Conservation (phyloP, 306 rosid genomes). For the Vicia sativa region DNA sequence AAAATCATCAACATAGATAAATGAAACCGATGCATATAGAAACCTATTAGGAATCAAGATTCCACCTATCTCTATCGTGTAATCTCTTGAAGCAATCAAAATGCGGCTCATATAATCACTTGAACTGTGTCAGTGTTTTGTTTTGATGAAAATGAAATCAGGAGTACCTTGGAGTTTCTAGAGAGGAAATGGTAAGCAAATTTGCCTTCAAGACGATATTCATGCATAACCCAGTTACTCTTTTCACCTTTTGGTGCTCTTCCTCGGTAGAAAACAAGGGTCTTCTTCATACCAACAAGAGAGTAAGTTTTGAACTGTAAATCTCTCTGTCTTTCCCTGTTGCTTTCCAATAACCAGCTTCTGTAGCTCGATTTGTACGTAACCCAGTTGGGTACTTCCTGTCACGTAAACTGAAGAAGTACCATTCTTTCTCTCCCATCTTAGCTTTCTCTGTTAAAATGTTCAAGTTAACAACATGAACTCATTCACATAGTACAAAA, state of each 20-base stretch:
- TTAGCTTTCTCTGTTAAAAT: slow-evolving; percentile 72
- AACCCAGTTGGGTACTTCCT: slow-evolving; percentile 91
- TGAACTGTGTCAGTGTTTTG: too few relatives aligned
- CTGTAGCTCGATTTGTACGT: slow-evolving; percentile 85
- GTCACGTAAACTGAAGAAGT: slow-evolving; percentile 83
- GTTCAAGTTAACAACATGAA: too few relatives aligned
- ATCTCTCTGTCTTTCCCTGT: slow-evolving; percentile 94
- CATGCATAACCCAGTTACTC: slow-evolving; percentile 97
- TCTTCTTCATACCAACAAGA: slow-evolving; percentile 94
- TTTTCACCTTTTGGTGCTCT: slow-evolving; percentile 94
- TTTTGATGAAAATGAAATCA: background rate
- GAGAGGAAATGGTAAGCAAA: slow-evolving; percentile 41
- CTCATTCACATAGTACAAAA: background rate
- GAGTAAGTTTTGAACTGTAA: slow-evolving; percentile 63
- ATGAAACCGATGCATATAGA: slow-evolving; percentile 28
- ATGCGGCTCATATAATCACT: slow-evolving; percentile 30
- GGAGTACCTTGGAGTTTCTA: slow-evolving; percentile 61
- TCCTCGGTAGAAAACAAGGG: slow-evolving; percentile 34
- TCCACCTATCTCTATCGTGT: slow-evolving; percentile 21
- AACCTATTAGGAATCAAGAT: slow-evolving; percentile 34
- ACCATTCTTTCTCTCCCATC: slow-evolving; percentile 98
- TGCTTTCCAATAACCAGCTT: slow-evolving; percentile 98
- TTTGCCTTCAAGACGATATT: slow-evolving; percentile 93
- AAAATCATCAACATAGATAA: slow-evolving; percentile 34
- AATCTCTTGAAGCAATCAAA: background rate